These are phyloP conservation scores for Parasarocladium wereldwijsianum DNA, from an alignment of 2,329 filamentous ascomycete genomes.

Conservation along the genomic window DNA sequence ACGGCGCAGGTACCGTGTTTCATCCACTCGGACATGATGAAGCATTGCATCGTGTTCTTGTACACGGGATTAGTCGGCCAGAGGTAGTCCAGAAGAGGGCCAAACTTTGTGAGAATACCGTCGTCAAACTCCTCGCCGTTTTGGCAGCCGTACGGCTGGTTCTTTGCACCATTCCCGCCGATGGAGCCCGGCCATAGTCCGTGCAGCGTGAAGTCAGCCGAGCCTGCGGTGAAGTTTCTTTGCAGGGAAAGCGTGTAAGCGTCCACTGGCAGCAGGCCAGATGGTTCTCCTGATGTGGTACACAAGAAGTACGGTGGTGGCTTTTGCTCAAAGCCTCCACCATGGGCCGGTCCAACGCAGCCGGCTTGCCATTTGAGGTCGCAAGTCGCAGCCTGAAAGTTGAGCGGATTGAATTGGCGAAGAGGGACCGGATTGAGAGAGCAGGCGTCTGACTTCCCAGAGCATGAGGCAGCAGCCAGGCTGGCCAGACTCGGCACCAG, in stretches of 20 bases:
- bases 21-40: constrained; percentile 8
- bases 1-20: constrained; percentile 7
- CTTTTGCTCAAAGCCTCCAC: constrained; percentile 4
- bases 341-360: constrained; percentile 1
- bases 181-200: constrained; percentile 6
- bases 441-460: constrained; percentile 5
- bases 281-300: not conserved
- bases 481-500: constrained; percentile 4
- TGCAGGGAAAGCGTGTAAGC: constrained; percentile 6
- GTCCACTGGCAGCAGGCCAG: constrained; percentile 5
- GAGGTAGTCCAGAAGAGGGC: constrained; percentile 5
- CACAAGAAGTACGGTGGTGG: constrained; percentile 5
- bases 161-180: constrained; percentile 4
- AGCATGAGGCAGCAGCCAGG: constrained; percentile 3
- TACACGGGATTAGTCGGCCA: constrained; percentile 6
- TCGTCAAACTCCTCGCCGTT: constrained; percentile 6
- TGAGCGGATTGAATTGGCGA: constrained; percentile 4
- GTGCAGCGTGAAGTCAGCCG: constrained; percentile 5
- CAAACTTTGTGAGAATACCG: constrained; percentile 5
- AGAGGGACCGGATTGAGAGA: constrained; percentile 3
- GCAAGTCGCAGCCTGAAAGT: constrained; percentile 4
- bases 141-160: constrained; percentile 6
- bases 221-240: constrained; percentile 3
- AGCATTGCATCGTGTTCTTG: constrained; percentile 7
- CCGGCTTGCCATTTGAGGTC: constrained; percentile 5